phyloP scores from a whole-genome alignment of 352 stramenopile species.

The Blastocystis sp. region DNA sequence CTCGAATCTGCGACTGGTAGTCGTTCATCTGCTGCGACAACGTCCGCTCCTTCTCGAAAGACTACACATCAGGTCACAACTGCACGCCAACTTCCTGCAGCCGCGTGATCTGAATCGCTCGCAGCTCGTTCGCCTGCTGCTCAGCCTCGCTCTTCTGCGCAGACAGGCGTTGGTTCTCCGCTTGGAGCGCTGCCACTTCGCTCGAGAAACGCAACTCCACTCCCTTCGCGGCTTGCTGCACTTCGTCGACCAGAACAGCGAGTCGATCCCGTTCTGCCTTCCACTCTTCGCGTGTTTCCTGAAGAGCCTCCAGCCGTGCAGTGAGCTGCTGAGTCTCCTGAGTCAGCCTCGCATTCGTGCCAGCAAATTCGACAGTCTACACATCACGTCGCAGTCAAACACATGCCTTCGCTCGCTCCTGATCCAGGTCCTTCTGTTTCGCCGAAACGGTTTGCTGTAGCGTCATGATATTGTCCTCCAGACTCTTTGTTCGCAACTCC shows the following conservation, averaged over 20 bases:
- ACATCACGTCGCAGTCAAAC: neutral
- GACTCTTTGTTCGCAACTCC: neutral
- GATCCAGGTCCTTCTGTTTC: constrained; percentile 2
- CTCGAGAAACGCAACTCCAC: neutral
- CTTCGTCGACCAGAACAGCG: neutral
- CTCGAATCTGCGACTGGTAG: neutral
- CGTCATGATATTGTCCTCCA: neutral
- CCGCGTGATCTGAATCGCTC: neutral
- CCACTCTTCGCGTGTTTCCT: constrained; percentile 3
- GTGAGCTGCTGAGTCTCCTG: neutral
- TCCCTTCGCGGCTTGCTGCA: neutral
- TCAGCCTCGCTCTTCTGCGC: neutral
- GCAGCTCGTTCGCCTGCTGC: neutral
- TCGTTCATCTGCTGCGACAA: constrained; percentile 17
- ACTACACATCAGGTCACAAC: neutral
- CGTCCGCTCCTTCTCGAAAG: constrained; percentile 20
- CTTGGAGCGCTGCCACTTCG: neutral
- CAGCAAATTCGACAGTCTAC: constrained; percentile 1
- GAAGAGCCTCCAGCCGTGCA: neutral
- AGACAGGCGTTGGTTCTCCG: neutral
- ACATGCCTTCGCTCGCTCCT: neutral
- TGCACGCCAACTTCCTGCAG: neutral
- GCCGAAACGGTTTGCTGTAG: neutral
- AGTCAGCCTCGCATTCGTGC: neutral
- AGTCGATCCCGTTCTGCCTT: constrained; percentile 1